Base-by-base conservation (phyloP, 1,284 basidiomycete species). In the Entoloma clypeatum region DNA sequence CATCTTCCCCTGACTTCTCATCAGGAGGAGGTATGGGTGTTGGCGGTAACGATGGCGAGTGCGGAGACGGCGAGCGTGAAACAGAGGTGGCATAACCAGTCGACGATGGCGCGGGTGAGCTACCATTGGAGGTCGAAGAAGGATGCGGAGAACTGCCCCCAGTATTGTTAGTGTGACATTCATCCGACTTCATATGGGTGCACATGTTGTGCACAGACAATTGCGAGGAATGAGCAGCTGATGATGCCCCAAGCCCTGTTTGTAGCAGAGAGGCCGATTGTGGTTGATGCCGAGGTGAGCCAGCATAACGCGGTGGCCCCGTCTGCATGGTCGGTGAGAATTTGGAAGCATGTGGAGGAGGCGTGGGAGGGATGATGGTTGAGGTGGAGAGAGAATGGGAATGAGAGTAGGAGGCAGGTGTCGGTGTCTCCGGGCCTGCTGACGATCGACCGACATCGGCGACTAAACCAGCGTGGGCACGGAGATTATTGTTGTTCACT, bases 51-150 rank as follows among this genome's bases (percentile, higher is more conserved):
- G 60, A 59, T 2, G 59, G 59, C 5, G 61, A 62, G 14, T 53
- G 56, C 2, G 69, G 65, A 1, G 68, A 69, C 5, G 70, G 69
- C n/a, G 69, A 70, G 18, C 64, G 57, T 5, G 71, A 72, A 11
- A 65, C 46, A 14, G 68, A 67, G 2, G 65, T 66, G n/a, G 67
- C 63, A 45, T 67, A 71, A 16, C 68, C 68, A 13, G 59, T 60
- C 3, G 69, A 69, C 7, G 68, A 68, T 8, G 64, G 62, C 5
- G 67, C 57, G 5, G 71, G 66, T 7, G 69, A 71, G 41, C 62
- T 66, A 11, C 55, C 58, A 17, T 60, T 52, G n/a, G 64, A 59
- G 24, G 56, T 58, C 19, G 58, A 49, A 4, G 58, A 54, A 16
- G 44, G 54, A 47, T 48, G 53, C 39, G 54, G 56, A 19, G 51